phyloP scores from a whole-genome alignment of 495 filamentous ascomycete genomes.

The Penicillium fimorum region DNA sequence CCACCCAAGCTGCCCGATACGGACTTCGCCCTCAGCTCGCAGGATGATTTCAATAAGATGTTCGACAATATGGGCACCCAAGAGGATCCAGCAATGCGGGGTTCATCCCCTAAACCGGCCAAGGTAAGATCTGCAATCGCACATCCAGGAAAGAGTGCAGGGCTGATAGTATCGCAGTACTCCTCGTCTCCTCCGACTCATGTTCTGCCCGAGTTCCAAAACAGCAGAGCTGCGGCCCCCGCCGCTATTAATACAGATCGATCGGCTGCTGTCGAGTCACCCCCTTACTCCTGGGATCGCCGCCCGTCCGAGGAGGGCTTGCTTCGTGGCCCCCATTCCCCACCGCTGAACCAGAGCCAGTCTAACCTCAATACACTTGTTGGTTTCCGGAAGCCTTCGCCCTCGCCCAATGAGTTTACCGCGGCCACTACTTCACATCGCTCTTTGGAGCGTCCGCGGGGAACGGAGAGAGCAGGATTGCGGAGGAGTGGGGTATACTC shows the following conservation, averaged over 20 bases:
- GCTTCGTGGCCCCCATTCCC: slow-evolving; percentile 36
- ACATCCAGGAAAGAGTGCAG: slow-evolving; percentile 1
- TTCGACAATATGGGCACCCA: slow-evolving; percentile 61
- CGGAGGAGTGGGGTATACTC: slow-evolving; percentile 49
- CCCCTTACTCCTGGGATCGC: slow-evolving; percentile 69
- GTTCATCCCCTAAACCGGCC: slow-evolving; percentile 22
- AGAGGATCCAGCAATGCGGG: slow-evolving; percentile 37
- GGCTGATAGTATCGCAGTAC: slow-evolving; percentile 26
- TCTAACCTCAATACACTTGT: slow-evolving; percentile 14
- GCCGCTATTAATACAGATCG: slow-evolving; percentile 59
- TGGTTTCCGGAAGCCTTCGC: slow-evolving; percentile 20
- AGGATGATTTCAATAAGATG: slow-evolving; percentile 68
- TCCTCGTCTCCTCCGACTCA: slow-evolving; percentile 23
- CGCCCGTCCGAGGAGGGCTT: slow-evolving; percentile 63
- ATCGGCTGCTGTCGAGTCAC: slow-evolving; percentile 52
- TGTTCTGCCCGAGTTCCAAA: slow-evolving; percentile 18
- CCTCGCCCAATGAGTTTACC: slow-evolving; percentile 25
- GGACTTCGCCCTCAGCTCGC: slow-evolving; percentile 49
- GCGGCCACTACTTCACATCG: slow-evolving; percentile 39
- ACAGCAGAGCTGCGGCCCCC: slow-evolving; percentile 35
- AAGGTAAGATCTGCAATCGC: slow-evolving; percentile 21
- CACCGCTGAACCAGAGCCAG: background rate
- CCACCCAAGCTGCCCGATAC: slow-evolving; percentile 65
- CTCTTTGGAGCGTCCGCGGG: slow-evolving; percentile 32
- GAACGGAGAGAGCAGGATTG: slow-evolving; percentile 38